Evolutionary conservation across 2,329 filamentous ascomycete species (phyloP), one percentile per base, ranked within the genome.

Genomic region (Xylaria sp.): DNA sequence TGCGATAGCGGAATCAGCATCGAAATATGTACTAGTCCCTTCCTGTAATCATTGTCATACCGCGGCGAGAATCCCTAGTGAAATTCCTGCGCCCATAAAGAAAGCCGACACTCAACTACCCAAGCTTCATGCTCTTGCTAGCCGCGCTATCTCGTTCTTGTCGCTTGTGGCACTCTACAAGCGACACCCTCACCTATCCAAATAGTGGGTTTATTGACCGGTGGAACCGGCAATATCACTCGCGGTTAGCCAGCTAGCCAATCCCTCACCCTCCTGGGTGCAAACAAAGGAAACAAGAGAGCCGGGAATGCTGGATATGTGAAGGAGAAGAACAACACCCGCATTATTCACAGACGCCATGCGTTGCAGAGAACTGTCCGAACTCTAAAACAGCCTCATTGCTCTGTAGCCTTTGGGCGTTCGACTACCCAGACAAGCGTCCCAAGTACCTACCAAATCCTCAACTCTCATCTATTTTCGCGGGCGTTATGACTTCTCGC

Each of bases 1-100:
- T 79, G 65, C 74, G 71, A 79, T 76, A 67, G 75, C 77, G 74
- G 76, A 75, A 77, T 78, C 74, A 75, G 74, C 74, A 74, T 71
- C 73, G 69, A 71, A 71, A 59, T 54, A 60, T 63, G 51, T 71
- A 69, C 61, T 63, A 67, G 68, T 61, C 70, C 70, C 69, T 71
- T 67, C 59, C 66, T 62, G 59, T 68, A 61, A 71, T 61, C 66
- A 60, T 68, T 63, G 71, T 60, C 66, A 58, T 62, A 59, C 56
- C 58, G 58, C 70, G 65, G 66, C 67, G 57, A 70, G 63, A 70
- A 62, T 57, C 66, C 61, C 40, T n/a, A 57, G 59, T 61, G 26
- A 63, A 66, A 58, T 26, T 44, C 31, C 53, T 26, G 36, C 42
- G 40, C 46, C 28, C 31, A 20, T 63, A 23, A 33, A 54, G 48